Conservation (phyloP, 1,139 yeast species). For the Candida freyschussii region DNA sequence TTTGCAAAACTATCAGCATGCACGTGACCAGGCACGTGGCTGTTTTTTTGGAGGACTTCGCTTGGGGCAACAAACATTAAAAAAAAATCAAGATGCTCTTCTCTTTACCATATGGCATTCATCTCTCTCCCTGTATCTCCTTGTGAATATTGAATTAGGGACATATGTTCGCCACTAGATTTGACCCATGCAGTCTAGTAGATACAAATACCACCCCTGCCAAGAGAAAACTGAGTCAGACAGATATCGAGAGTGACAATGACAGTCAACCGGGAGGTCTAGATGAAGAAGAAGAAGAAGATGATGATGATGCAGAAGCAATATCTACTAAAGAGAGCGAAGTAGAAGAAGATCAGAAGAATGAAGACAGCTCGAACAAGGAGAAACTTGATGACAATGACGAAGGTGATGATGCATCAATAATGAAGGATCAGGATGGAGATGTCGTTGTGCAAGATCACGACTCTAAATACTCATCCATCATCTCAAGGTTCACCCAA, state of each 20-base stretch:
- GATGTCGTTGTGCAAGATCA: slow-evolving; percentile 17
- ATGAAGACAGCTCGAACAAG: slow-evolving; percentile 5
- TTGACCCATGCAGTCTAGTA: slow-evolving; percentile 42
- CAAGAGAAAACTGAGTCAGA: slow-evolving; percentile 17
- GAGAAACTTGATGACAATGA: slow-evolving; percentile 17
- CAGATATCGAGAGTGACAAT: slow-evolving; percentile 10
- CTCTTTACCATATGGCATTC: too few relatives aligned
- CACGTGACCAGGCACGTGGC: too few relatives aligned
- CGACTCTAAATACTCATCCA: slow-evolving; percentile 27
- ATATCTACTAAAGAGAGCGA: too few relatives aligned
- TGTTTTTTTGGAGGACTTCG: too few relatives aligned
- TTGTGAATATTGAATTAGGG: too few relatives aligned
- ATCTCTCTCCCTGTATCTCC: too few relatives aligned
- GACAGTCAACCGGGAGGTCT: too few relatives aligned
- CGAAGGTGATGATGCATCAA: slow-evolving; percentile 6
- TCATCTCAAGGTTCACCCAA: slow-evolving; percentile 38
- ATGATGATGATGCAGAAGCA: slow-evolving; percentile 5
- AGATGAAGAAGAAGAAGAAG: slow-evolving; percentile 10
- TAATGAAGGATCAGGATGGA: slow-evolving; percentile 5
- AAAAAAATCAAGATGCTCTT: too few relatives aligned
- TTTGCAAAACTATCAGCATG: too few relatives aligned
- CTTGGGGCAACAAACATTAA: too few relatives aligned
- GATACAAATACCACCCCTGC: slow-evolving; percentile 4
- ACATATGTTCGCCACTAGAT: slow-evolving; percentile 69
- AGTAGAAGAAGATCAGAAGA: slow-evolving; percentile 7